phyloP scores from a whole-genome alignment of 1,139 yeast species.

The Eremothecium gossypii region DNA sequence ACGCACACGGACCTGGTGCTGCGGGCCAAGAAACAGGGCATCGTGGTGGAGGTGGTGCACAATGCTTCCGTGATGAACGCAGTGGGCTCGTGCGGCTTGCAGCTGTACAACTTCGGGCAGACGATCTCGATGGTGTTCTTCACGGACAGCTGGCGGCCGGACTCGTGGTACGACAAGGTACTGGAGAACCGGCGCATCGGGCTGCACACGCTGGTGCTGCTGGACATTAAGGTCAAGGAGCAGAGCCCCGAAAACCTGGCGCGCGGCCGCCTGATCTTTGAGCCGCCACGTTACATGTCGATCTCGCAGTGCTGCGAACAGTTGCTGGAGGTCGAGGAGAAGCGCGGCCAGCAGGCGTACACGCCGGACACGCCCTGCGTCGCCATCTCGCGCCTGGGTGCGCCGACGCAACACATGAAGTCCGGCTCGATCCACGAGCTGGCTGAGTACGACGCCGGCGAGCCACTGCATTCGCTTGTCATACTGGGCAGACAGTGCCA shows the following conservation, averaged over 20 bases:
- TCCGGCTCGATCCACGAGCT: conserved; percentile 76
- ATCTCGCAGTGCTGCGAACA: conserved; percentile 85
- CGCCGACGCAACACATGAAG: conserved; percentile 71
- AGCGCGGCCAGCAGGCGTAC: conserved; percentile 65
- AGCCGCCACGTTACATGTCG: conserved; percentile 95
- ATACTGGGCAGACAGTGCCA: conserved; percentile 91
- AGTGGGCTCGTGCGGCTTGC: conserved; percentile 95
- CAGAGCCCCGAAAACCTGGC: conserved; percentile 93
- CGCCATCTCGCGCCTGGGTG: conserved; percentile 84
- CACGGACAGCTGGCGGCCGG: conserved; percentile 94
- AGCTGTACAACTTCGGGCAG: conserved; percentile 91
- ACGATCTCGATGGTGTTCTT: conserved; percentile 92
- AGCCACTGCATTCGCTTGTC: conserved; percentile 84
- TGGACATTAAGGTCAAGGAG: conserved; percentile 94
- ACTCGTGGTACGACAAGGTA: conserved; percentile 82
- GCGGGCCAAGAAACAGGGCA: conserved; percentile 76
- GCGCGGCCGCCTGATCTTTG: conserved; percentile 82
- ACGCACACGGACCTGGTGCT: conserved; percentile 92
- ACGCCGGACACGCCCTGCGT: conserved; percentile 86
- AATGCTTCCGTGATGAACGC: conserved; percentile 98
- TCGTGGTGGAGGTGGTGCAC: conserved; percentile 75
- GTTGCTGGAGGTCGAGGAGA: conserved; percentile 75
- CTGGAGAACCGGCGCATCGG: conserved; percentile 86
- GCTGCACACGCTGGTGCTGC: conserved; percentile 74
- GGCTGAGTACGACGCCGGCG: conserved; percentile 80